Percentiles rank a stretch among this genome's conserved stretches.
Conservation (phyloP, 495 filamentous ascomycete genomes). For the Pseudevernia furfuracea region DNA sequence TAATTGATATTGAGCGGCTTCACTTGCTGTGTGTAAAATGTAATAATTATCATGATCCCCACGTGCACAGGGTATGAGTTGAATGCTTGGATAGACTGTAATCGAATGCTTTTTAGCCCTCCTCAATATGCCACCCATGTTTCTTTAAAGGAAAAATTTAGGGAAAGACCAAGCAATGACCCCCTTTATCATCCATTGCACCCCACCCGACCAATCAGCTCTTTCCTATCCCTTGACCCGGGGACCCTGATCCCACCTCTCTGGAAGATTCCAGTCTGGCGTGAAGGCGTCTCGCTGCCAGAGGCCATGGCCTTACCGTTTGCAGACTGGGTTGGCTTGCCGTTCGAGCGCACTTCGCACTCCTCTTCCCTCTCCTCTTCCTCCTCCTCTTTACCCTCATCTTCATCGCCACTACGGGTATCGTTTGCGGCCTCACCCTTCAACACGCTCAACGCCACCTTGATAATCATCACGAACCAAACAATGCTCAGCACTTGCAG, state of each 20-base stretch:
- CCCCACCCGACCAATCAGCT: slow-evolving; percentile 19
- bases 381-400: slow-evolving; percentile 51
- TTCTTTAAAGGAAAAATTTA: not conserved
- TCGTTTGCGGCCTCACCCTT: slow-evolving; percentile 76
- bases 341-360: slow-evolving; percentile 14
- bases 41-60: too few species aligned
- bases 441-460: slow-evolving; percentile 68
- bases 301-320: slow-evolving; percentile 1
- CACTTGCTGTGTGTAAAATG: too few species aligned
- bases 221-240: slow-evolving; percentile 14
- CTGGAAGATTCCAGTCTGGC: slow-evolving; percentile 16
- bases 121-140: not conserved
- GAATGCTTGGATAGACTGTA: not conserved
- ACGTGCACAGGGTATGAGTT: too few species aligned
- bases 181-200: slow-evolving; percentile 15
- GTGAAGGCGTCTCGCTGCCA: slow-evolving; percentile 7
- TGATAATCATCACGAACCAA: slow-evolving; percentile 85
- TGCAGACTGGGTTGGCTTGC: slow-evolving; percentile 3
- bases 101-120: not conserved
- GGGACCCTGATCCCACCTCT: slow-evolving; percentile 16
- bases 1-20: too few species aligned
- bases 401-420: slow-evolving; percentile 80
- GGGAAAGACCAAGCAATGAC: not conserved
- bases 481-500: slow-evolving; percentile 74
- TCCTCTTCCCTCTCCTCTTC: slow-evolving; percentile 30